Base-by-base conservation (phyloP, 371 early-diverging fungal species). In the Mortierella sp. region DNA sequence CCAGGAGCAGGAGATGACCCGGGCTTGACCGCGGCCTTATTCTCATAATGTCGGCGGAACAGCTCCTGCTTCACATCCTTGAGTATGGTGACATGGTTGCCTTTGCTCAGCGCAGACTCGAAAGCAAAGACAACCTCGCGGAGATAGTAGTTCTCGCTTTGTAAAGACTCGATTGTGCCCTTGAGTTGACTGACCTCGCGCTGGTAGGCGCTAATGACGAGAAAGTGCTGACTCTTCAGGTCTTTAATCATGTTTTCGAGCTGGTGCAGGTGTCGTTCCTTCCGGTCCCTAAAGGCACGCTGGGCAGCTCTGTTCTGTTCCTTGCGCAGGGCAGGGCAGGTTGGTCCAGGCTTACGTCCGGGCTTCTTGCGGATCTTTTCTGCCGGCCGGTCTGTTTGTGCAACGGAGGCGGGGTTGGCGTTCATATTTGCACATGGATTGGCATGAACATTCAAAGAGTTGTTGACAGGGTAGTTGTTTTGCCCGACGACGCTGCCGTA, bases 301-400 rank as follows among this genome's bases (percentile, higher is more conserved):
- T 92, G 92, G 0, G 92, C 92, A 9, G 91, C 92, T 44, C 92
- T 71, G 69, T 92, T 92, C 63, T 92, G 92, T 2, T 90, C 92
- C 46, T 91, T 92, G 53, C 92, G 90, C 54, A 90, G 78, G 12
- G 86, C 83, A 46, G 86, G 86, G 8, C 85, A 86, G 4, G 83
- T 79, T 12, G 83, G 85, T 16, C 83, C 85, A 0, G 92, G 92
- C n/a, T n/a, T n/a, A n/a, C n/a, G n/a, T n/a, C n/a, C n/a, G n/a
- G n/a, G n/a, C n/a, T n/a, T n/a, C n/a, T n/a, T n/a, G n/a, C n/a
- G n/a, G n/a, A n/a, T n/a, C n/a, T n/a, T n/a, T n/a, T n/a, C n/a
- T n/a, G n/a, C n/a, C n/a, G n/a, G n/a, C n/a, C n/a, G n/a, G n/a
- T n/a, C n/a, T n/a, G n/a, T n/a, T n/a, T n/a, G n/a, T n/a, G n/a